Base-by-base conservation (phyloP, 2,329 filamentous ascomycete genomes). In the Spiromastix sp. region DNA sequence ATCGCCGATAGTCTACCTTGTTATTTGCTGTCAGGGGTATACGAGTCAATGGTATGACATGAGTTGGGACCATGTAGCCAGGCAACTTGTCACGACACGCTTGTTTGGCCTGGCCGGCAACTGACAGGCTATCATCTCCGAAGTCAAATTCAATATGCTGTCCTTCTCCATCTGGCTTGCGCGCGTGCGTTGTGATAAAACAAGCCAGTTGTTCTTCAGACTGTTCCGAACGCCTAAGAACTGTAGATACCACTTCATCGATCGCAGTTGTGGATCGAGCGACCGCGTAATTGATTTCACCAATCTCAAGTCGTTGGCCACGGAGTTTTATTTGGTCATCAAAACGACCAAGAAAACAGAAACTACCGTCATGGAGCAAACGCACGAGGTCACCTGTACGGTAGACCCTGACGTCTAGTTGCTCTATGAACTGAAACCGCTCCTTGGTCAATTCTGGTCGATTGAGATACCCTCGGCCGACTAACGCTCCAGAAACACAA, bases 311-410 rank as follows among this genome's bases (percentile, higher is more conserved):
- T 10, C 87, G 71, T 54, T 95, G 87, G 0, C 87, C 87, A 8
- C 89, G 77, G 3, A 95, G 70, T 55, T 96, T 96, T 42, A 94
- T 79, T 57, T 96, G 87, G 37, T 93, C 85, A 51, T 96, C 89
- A 4, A 81, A 81, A 10, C 89, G 75, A 2, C 89, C 87, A 2
- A 93, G 67, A 51, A 95, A 95, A 37, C 89, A 81, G 45, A 94
- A 87, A 28, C 80, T 85, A 1, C 76, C 78, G 53, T 95, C 81
- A 35, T 85, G 70, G 5, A 93, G 61, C 11, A 93, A 68, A 4
- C 87, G 72, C 1, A 94, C 87, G 0, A 95, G 68, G 54, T 96
- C 87, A 0, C 87, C 87, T 1, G 89, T 95, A 5, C 86, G 75
- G 51, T 95, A 96, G 1, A 93, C 70, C 3, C 76, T 67, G 39